Evolutionary conservation across 768 basidiomycete genomes (phyloP).

Genomic region (Boletus rex-veris): DNA sequence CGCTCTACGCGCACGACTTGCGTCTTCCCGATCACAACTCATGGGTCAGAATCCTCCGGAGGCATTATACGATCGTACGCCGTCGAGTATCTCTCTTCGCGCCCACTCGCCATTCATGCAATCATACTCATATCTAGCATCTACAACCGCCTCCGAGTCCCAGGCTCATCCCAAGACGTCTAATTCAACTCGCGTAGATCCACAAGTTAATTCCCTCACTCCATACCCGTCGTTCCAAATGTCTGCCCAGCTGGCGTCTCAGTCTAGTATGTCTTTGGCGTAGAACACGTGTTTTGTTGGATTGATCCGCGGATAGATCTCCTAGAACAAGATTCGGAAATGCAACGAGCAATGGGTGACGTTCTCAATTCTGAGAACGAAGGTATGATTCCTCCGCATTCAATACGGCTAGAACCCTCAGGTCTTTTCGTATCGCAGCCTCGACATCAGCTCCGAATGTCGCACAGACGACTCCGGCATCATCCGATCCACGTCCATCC

Average conservation of each 20-base stretch:
- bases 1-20: constrained; percentile 44
- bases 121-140: constrained; percentile 15
- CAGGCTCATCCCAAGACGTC: constrained; percentile 24
- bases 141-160: constrained; percentile 10
- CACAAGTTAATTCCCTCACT: constrained; percentile 53
- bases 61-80: constrained; percentile 37
- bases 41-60: constrained; percentile 35
- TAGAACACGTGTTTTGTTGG: not conserved
- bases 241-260: constrained; percentile 46
- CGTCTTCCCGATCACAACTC: constrained; percentile 35
- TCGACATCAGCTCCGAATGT: constrained; percentile 11
- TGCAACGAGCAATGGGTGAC: constrained; percentile 60
- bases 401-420: not conserved
- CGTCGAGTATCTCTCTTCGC: not conserved
- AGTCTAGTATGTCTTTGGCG: constrained; percentile 48
- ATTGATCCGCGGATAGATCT: constrained; percentile 44
- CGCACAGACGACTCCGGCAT: constrained; percentile 1
- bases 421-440: constrained; percentile 3
- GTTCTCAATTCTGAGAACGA: constrained; percentile 52
- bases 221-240: constrained; percentile 52
- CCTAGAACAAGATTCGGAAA: constrained; percentile 66
- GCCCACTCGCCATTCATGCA: constrained; percentile 1
- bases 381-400: constrained; percentile 12
- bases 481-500: constrained; percentile 12
- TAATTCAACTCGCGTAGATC: constrained; percentile 37